Evolutionary conservation across 768 basidiomycete species (phyloP).

Genomic region (Rhizopogon sp.): DNA sequence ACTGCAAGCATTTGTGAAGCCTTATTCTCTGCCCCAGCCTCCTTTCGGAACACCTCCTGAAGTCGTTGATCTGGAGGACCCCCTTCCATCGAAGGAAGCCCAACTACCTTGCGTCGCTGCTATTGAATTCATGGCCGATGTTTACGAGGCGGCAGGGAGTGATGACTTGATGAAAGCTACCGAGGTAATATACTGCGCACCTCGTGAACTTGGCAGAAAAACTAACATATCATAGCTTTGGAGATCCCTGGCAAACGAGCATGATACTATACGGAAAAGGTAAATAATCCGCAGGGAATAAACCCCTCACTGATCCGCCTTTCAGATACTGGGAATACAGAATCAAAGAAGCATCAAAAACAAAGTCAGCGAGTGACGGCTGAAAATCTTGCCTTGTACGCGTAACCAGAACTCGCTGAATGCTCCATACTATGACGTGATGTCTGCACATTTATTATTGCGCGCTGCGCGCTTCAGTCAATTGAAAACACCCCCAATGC

Average conservation of each 20-base stretch:
- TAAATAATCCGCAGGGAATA: constrained; percentile 28
- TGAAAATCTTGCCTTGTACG: constrained; percentile 13
- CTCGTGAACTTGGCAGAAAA: neutral
- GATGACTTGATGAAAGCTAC: constrained; percentile 41
- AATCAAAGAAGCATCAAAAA: constrained; percentile 45
- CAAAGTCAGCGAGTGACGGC: neutral
- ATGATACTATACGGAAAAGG: constrained; percentile 77
- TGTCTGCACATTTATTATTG: neutral
- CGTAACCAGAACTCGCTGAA: constrained; percentile 9
- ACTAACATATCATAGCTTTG: constrained; percentile 47
- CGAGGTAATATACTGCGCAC: constrained; percentile 32
- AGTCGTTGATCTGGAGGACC: constrained; percentile 70
- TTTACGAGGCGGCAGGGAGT: constrained; percentile 54
- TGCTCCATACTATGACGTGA: neutral
- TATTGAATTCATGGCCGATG: constrained; percentile 82
- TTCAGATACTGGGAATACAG: constrained; percentile 75
- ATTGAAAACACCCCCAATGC: too few relatives aligned
- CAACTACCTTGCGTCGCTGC: constrained; percentile 75
- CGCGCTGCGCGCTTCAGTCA: neutral
- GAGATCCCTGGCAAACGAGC: constrained; percentile 60
- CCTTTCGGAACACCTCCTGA: constrained; percentile 30
- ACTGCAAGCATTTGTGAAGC: constrained; percentile 54
- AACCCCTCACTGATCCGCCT: constrained; percentile 9
- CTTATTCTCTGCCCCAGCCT: constrained; percentile 47
- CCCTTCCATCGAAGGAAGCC: constrained; percentile 57